phyloP scores from a whole-genome alignment of 139 green algal species.

The Helicosporidium sp. region DNA sequence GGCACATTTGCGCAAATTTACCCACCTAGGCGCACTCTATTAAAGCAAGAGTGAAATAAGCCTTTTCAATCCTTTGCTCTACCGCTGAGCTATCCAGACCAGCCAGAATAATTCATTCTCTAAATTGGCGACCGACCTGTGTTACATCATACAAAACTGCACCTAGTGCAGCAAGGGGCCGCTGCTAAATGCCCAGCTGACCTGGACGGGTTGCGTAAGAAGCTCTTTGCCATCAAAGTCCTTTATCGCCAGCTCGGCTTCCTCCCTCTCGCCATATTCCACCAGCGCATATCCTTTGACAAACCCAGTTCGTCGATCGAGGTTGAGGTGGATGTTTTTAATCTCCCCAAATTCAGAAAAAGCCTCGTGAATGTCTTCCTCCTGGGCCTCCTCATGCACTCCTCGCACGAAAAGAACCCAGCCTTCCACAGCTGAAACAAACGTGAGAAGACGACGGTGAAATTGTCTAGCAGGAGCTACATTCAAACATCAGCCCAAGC shows the following conservation, averaged over 20 bases:
- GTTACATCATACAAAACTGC: neutral
- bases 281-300: constrained; percentile 71
- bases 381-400: constrained; percentile 83
- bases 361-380: constrained; percentile 79
- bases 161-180: constrained; percentile 8
- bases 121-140: no score
- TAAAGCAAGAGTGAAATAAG: no score
- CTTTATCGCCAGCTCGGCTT: constrained; percentile 71
- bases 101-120: no score
- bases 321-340: constrained; percentile 90
- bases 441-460: neutral
- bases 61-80: no score
- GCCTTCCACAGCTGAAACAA: constrained; percentile 59
- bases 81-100: no score
- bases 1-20: no score
- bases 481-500: neutral
- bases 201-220: constrained; percentile 44
- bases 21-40: no score
- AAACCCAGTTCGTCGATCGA: constrained; percentile 67
- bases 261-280: constrained; percentile 65
- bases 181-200: constrained; percentile 49
- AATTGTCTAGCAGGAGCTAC: neutral
- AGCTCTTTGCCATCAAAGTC: constrained; percentile 63
- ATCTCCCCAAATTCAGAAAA: constrained; percentile 86
- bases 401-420: constrained; percentile 82